Evolutionary conservation across 2,329 filamentous ascomycete species (phyloP).

Genomic region (Verruconis gallopava): DNA sequence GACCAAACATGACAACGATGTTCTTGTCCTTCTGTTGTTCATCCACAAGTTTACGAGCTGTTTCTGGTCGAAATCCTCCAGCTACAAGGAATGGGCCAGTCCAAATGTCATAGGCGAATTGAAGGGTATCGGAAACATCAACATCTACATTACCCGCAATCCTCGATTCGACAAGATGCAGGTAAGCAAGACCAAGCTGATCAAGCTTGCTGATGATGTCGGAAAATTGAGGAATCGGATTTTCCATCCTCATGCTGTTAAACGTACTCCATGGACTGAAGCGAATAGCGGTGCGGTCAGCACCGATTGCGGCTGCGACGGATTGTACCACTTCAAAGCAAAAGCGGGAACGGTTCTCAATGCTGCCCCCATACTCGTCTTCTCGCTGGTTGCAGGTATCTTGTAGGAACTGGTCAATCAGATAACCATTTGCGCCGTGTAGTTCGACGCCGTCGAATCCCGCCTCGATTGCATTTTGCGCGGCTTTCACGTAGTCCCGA

Average conservation of each 20-base stretch:
- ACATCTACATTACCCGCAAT: slow-evolving; percentile 35
- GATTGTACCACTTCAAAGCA: slow-evolving; percentile 38
- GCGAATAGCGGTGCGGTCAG: slow-evolving; percentile 21
- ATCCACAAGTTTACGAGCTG: slow-evolving; percentile 23
- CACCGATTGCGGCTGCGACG: slow-evolving; percentile 21
- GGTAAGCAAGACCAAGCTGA: slow-evolving; percentile 32
- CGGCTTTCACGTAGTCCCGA: slow-evolving; percentile 27
- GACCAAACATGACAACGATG: slow-evolving; percentile 34
- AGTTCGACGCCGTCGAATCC: slow-evolving; percentile 43
- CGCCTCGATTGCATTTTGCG: slow-evolving; percentile 39
- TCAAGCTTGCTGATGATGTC: slow-evolving; percentile 38
- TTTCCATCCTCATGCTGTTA: slow-evolving; percentile 37
- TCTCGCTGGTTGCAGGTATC: slow-evolving; percentile 37
- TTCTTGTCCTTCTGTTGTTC: slow-evolving; percentile 31
- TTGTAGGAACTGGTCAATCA: slow-evolving; percentile 40
- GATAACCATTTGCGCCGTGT: slow-evolving; percentile 29
- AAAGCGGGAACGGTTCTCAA: slow-evolving; percentile 42
- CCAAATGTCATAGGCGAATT: slow-evolving; percentile 3
- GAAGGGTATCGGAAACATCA: slow-evolving; percentile 22
- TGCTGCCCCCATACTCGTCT: slow-evolving; percentile 37
- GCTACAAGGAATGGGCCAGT: slow-evolving; percentile 24
- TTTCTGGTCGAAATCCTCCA: slow-evolving; percentile 28
- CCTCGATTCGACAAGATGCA: slow-evolving; percentile 44
- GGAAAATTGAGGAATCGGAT: slow-evolving; percentile 41
- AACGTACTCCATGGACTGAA: slow-evolving; percentile 32